Base-by-base conservation (phyloP, 2,329 filamentous ascomycete species). In the Calonectria crousiana region DNA sequence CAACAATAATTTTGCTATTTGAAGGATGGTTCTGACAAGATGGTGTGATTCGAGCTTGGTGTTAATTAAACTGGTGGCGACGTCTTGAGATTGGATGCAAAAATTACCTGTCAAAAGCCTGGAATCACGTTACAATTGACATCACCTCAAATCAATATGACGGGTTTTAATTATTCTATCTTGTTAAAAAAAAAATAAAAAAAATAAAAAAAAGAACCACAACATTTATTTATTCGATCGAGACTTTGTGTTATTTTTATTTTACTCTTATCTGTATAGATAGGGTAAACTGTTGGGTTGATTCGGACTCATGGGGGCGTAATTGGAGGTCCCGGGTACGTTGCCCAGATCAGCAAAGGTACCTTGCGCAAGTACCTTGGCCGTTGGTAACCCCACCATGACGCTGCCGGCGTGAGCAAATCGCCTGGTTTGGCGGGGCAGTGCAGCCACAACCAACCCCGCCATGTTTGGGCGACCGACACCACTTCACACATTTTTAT, bases 341-440 rank as follows among this genome's bases (percentile, higher is more conserved):
- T 47, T 18, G 44, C n/a, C 44, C n/a, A 47, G 44, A 47, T 13
- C n/a, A n/a, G n/a, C 20, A 18, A 23, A 23, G 10, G 44, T 47
- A 47, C 44, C 56, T 62, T 20, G 14, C 23, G 23, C 38, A 66
- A 26, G 71, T 69, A 66, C 67, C 65, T 67, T 69, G 49, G 47
- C 41, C 58, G 28, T 70, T 52, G 62, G 67, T 69, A 76, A 77
- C 77, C 77, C 77, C 77, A 78, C 77, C 77, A 78, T 78, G 77
- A 78, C 78, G 77, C 74, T 69, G 74, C 49, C 62, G 69, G 65
- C 60, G 60, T 70, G 71, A 62, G 72, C 74, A 74, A 76, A 70
- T 72, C 74, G 74, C 69, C 73, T 78, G 75, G 69, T 74, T 75
- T 77, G 78, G 78, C 77, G 78, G 78, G 78, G 78, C 77, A 79